These are phyloP conservation scores for Zygoascus sp. DNA, from an alignment of 1,139 yeast genomes.

Conservation along the genomic window DNA sequence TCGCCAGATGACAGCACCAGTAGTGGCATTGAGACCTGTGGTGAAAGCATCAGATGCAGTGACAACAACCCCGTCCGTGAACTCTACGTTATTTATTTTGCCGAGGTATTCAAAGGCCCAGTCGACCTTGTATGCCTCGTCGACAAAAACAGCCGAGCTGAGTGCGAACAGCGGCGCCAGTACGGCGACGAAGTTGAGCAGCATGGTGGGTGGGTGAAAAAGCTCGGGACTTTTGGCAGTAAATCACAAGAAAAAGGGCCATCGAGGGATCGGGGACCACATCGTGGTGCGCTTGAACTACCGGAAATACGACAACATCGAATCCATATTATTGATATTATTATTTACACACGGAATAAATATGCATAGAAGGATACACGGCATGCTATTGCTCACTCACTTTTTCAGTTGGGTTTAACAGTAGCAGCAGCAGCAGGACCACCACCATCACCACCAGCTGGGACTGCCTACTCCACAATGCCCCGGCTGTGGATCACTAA, in stretches of 20 bases:
- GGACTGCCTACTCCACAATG: neutral
- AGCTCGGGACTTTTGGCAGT: neutral
- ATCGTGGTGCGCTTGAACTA: no score
- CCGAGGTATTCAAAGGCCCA: constrained; percentile 31
- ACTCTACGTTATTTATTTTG: constrained; percentile 15
- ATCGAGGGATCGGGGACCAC: no score
- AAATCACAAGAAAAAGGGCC: no score
- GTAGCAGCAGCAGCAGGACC: no score
- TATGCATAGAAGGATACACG: neutral
- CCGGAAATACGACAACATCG: no score
- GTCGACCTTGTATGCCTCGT: constrained; percentile 33
- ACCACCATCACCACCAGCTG: neutral
- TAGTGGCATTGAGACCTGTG: constrained; percentile 23
- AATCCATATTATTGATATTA: neutral
- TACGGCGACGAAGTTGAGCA: neutral
- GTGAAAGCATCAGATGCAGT: constrained; percentile 14
- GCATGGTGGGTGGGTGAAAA: constrained; percentile 2
- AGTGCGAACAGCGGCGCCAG: constrained; percentile 1
- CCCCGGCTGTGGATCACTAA: constrained; percentile 25
- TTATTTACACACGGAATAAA: neutral
- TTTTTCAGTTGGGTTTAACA: no score
- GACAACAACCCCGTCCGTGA: constrained; percentile 5
- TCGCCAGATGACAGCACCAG: constrained; percentile 28
- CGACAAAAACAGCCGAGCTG: constrained; percentile 27
- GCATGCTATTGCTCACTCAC: no score